phyloP scores from a whole-genome alignment of 352 stramenopile species.

The Phytophthora lateralis region DNA sequence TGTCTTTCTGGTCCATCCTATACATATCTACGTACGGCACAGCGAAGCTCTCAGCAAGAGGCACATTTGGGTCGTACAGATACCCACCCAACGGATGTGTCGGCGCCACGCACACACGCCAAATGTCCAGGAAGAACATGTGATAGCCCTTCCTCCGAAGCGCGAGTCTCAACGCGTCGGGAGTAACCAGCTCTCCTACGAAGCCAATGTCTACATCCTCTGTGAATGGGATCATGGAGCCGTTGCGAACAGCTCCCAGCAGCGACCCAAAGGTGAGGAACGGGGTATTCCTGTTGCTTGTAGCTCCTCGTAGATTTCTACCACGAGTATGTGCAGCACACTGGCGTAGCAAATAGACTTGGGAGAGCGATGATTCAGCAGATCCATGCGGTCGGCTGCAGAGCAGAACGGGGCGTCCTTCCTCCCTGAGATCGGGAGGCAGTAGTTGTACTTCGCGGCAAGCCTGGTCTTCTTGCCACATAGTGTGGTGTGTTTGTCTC shows the following conservation, averaged over 20 bases:
- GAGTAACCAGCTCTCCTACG: slow-evolving; percentile 19
- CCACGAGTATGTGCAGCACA: slow-evolving; percentile 56
- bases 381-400: slow-evolving; percentile 46
- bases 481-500: slow-evolving; percentile 20
- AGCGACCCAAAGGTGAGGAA: slow-evolving; percentile 50
- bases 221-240: slow-evolving; percentile 60
- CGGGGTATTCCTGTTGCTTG: slow-evolving; percentile 29
- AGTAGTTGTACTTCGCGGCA: slow-evolving; percentile 33
- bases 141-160: slow-evolving; percentile 56
- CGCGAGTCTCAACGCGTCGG: slow-evolving; percentile 13
- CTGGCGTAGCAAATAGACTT: slow-evolving; percentile 53
- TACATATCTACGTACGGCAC: slow-evolving; percentile 54
- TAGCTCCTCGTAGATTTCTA: slow-evolving; percentile 58
- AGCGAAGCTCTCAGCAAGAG: slow-evolving; percentile 16
- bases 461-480: slow-evolving; percentile 22
- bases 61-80: slow-evolving; percentile 38
- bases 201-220: slow-evolving; percentile 58
- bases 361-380: slow-evolving; percentile 28
- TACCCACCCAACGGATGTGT: slow-evolving; percentile 42
- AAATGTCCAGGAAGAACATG: slow-evolving; percentile 47
- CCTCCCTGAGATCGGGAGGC: slow-evolving; percentile 51
- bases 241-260: slow-evolving; percentile 51
- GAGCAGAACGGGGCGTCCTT: slow-evolving; percentile 50
- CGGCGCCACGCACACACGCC: slow-evolving; percentile 46
- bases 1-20: slow-evolving; percentile 16